Conservation (phyloP, 805 yeast species). For the Grigorovia jiainica region DNA sequence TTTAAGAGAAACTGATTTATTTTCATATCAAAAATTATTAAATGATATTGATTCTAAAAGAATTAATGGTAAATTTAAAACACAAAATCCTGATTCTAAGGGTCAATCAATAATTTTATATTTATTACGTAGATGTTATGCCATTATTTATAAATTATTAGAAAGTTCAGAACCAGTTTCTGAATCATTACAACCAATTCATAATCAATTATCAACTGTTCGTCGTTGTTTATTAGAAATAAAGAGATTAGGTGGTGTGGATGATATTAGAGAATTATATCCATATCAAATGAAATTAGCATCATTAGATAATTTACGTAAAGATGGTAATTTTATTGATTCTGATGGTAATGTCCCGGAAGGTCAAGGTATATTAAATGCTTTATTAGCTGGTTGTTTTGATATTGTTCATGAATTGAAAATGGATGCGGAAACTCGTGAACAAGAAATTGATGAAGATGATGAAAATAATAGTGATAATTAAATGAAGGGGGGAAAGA, state of each 20-base stretch:
- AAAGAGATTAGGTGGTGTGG: constrained; percentile 86
- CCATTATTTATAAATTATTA: constrained; percentile 76
- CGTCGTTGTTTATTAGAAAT: constrained; percentile 83
- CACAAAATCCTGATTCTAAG: constrained; percentile 31
- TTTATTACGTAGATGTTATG: constrained; percentile 81
- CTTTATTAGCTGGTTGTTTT: constrained; percentile 85
- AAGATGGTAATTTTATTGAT: constrained; percentile 79
- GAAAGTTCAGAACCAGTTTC: constrained; percentile 93
- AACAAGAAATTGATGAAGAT: constrained; percentile 22
- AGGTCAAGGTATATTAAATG: constrained; percentile 94
- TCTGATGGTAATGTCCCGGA: constrained; percentile 88
- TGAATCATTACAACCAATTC: constrained; percentile 87
- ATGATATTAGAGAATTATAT: constrained; percentile 78
- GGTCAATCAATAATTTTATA: constrained; percentile 62
- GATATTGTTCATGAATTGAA: constrained; percentile 88
- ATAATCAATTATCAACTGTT: constrained; percentile 87
- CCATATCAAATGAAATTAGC: constrained; percentile 95
- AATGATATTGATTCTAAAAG: constrained; percentile 67
- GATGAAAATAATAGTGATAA: constrained; percentile 12
- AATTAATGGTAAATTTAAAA: constrained; percentile 47
- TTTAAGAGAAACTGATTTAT: constrained; percentile 88
- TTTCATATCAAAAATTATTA: constrained; percentile 66
- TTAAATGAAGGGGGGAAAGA: constrained; percentile 11
- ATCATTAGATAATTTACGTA: constrained; percentile 74
- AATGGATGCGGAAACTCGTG: constrained; percentile 67